Evolutionary conservation across 2,329 filamentous ascomycete species (phyloP).

Genomic region (Pseudonectria foliicola): DNA sequence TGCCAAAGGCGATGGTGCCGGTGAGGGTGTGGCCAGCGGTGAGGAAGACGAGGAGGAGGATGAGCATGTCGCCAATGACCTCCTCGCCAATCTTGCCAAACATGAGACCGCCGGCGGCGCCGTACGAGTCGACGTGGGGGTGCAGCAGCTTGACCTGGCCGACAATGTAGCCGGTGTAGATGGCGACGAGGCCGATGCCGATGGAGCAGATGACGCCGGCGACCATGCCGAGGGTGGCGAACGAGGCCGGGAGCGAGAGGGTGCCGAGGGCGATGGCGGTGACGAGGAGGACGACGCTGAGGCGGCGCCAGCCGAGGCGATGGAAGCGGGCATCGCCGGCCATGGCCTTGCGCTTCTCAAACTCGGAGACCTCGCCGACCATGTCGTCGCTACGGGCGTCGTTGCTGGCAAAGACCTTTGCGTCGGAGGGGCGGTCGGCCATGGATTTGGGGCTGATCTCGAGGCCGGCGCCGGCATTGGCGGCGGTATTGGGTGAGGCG

Average conservation of each 20-base stretch:
- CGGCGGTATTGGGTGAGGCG: background rate
- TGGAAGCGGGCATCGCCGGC: slow-evolving; percentile 13
- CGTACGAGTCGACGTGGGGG: slow-evolving; percentile 52
- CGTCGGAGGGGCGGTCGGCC: background rate
- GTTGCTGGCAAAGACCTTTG: slow-evolving; percentile 1
- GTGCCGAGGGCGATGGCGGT: slow-evolving; percentile 14
- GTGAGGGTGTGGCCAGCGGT: slow-evolving; percentile 59
- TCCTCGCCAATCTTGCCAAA: slow-evolving; percentile 49
- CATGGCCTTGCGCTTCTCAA: slow-evolving; percentile 11
- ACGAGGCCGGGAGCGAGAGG: slow-evolving; percentile 13
- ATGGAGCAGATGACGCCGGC: slow-evolving; percentile 28
- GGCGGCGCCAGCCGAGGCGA: slow-evolving; percentile 13
- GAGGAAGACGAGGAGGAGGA: slow-evolving; percentile 57
- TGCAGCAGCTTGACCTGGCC: slow-evolving; percentile 33
- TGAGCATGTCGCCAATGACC: slow-evolving; percentile 48
- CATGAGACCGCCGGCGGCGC: slow-evolving; percentile 54
- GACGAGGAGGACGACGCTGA: slow-evolving; percentile 13
- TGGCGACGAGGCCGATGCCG: slow-evolving; percentile 28
- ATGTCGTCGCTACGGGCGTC: slow-evolving; percentile 8
- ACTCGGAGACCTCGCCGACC: slow-evolving; percentile 11
- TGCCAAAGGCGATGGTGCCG: slow-evolving; percentile 57
- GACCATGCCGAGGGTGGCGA: slow-evolving; percentile 17
- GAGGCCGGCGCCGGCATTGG: slow-evolving; percentile 1
- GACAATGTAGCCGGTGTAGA: slow-evolving; percentile 33
- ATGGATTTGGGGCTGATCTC: slow-evolving; percentile 2